These are phyloP conservation scores for Eimeria necatrix DNA, from an alignment of 169 alveolate genomes.

Conservation along the genomic window DNA sequence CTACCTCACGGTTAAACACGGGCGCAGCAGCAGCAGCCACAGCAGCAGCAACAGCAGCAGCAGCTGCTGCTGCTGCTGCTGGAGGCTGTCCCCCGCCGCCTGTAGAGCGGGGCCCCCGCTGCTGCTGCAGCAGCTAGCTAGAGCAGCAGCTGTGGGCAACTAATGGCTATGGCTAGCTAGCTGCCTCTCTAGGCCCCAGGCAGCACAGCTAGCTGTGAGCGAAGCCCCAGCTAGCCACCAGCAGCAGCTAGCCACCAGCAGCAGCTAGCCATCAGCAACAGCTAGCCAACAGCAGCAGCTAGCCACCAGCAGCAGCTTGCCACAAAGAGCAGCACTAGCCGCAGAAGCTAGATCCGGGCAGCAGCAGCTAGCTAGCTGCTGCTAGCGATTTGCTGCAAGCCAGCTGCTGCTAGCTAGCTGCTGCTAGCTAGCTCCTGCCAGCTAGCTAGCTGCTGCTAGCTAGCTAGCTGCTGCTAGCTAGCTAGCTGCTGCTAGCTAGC, in stretches of 20 bases:
- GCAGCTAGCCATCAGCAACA: not conserved
- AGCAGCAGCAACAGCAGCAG: not conserved
- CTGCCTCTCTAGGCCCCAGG: not conserved
- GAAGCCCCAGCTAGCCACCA: not conserved
- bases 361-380: no score
- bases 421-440: slow-evolving; percentile 34
- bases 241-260: not conserved
- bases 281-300: not conserved
- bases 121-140: not conserved
- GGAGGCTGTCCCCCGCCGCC: not conserved
- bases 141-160: not conserved
- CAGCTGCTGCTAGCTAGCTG: not conserved
- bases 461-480: slow-evolving; percentile 37
- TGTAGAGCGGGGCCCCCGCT: not conserved
- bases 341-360: no score
- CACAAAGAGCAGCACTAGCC: no score
- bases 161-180: not conserved
- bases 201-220: not conserved
- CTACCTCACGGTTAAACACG: no score
- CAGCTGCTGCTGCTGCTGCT: not conserved
- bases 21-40: not conserved
- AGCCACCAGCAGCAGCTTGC: not conserved
- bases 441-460: slow-evolving; percentile 41
- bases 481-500: not conserved
- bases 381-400: no score